Evolutionary conservation across 192 early-diverging fungal genomes (phyloP).

Genomic region (Rhizophagus clarus): DNA sequence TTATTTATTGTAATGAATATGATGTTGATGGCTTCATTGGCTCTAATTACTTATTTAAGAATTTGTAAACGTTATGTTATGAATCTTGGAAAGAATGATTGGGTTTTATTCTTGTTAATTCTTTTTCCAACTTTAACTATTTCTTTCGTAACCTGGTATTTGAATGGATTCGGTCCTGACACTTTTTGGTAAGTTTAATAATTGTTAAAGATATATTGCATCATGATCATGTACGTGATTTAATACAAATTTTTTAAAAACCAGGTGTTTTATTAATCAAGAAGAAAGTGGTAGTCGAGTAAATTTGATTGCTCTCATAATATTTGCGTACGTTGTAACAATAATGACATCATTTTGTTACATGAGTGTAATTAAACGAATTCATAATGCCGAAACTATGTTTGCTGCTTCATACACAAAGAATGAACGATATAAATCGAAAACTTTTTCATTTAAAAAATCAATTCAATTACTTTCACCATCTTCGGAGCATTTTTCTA

Average conservation of each 20-base stretch:
- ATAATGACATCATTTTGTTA: slow-evolving; percentile 28
- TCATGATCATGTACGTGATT: too few relatives aligned
- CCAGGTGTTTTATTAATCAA: slow-evolving; percentile 27
- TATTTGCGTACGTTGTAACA: slow-evolving; percentile 22
- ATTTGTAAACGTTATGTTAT: slow-evolving; percentile 13
- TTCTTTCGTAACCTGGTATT: not conserved
- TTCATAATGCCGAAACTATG: slow-evolving; percentile 16
- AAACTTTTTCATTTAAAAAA: too few relatives aligned
- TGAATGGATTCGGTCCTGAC: slow-evolving; percentile 31
- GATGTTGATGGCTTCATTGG: slow-evolving; percentile 28
- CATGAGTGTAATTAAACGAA: slow-evolving; percentile 26
- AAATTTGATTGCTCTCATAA: slow-evolving; percentile 17
- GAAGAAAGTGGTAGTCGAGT: slow-evolving; percentile 22
- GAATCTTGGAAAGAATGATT: slow-evolving; percentile 19
- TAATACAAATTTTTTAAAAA: too few relatives aligned
- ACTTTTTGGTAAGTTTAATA: slow-evolving; percentile 29
- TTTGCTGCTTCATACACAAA: not conserved
- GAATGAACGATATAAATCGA: too few relatives aligned
- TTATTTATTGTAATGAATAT: slow-evolving; percentile 18
- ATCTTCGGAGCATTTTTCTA: too few relatives aligned
- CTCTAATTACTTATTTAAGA: slow-evolving; percentile 22
- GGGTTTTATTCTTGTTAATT: slow-evolving; percentile 7
- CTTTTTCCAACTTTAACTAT: slow-evolving; percentile 9
- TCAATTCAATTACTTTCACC: too few relatives aligned
- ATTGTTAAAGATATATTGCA: too few relatives aligned